phyloP scores from a whole-genome alignment of 1,284 basidiomycete genomes.

The Dichomitus squalens region DNA sequence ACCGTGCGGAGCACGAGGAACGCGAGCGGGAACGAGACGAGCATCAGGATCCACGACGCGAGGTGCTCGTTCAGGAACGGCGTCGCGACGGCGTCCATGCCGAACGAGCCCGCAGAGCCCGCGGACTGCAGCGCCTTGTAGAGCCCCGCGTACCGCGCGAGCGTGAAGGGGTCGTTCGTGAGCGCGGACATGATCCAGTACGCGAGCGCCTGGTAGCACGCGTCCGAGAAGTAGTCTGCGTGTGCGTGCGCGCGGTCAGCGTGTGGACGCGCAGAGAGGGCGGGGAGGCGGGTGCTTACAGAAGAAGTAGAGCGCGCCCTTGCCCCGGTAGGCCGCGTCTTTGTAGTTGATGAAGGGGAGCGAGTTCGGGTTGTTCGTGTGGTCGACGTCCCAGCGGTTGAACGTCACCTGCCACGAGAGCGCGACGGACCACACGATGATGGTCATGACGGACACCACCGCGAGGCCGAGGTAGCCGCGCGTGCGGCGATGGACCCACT shows the following conservation, averaged over 20 bases:
- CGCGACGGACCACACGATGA: constrained; percentile 40
- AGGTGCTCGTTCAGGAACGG: constrained; percentile 43
- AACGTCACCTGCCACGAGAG: constrained; percentile 42
- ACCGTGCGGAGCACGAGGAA: constrained; percentile 38
- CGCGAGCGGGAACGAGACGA: constrained; percentile 40
- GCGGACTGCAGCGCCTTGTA: constrained; percentile 45
- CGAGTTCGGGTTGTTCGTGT: constrained; percentile 1
- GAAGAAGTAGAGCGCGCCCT: constrained; percentile 44
- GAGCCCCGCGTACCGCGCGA: constrained; percentile 45
- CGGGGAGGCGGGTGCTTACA: constrained; percentile 31
- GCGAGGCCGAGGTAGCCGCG: constrained; percentile 44
- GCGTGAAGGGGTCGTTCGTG: constrained; percentile 44
- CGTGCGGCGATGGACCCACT: constrained; percentile 36
- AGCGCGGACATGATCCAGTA: constrained; percentile 49
- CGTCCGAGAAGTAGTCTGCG: constrained; percentile 40
- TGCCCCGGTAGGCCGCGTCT: constrained; percentile 33
- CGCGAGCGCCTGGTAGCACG: constrained; percentile 42
- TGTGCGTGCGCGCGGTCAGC: not conserved
- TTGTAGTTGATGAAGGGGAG: constrained; percentile 37
- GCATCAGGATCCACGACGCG: constrained; percentile 40
- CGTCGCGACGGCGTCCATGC: constrained; percentile 48
- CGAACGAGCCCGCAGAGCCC: constrained; percentile 45
- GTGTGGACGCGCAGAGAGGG: not conserved
- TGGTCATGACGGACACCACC: constrained; percentile 35
- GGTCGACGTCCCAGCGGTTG: constrained; percentile 26